Evolutionary conservation across 176 grass and related monocot species (phyloP), one percentile per base, ranked within the genome.

Genomic region (Avena atlantica): DNA sequence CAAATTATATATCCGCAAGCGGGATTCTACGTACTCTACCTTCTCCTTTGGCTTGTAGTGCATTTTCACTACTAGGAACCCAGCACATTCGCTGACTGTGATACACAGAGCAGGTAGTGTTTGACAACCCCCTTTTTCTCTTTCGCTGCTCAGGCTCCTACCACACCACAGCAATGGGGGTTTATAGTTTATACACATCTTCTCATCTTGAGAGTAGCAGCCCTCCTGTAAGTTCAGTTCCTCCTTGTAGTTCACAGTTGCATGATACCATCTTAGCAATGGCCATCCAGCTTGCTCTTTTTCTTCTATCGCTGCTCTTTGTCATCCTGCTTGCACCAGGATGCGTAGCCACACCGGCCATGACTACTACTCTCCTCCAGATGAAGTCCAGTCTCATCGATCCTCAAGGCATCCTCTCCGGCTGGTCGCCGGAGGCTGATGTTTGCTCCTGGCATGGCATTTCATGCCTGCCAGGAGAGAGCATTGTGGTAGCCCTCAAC

Each of bases 381-480:
- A 65, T 98, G 81, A 98, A 90, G 59, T 91, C 94, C 37, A 47
- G 76, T 42, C 73, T 96, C 82, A 62, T 67, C 29, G 93, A 95
- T 52, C 86, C 86, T 19, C 16, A 83, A 42, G 88, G 88, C 45
- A 89, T 86, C 55, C 85, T 98, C 82, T 87, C 92, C 5, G 76
- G 84, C 53, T 97, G 95, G 95, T 94, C 89, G 8, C 73, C 19
- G 59, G 74, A 83, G 81, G 47, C 85, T 56, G 85, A 92, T 71
- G 66, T 94, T 24, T 98, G 97, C 86, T 86, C 78, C 53, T 96
- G 93, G 97, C 86, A 91, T 0, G 94, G 94, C 47, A 78, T 98
- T 66, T 74, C 79, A 14, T 98, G 97, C 82, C 67, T 56, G 9
- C 57, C 55, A 16, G 85, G 66, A 20, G 51, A 83, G 67, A 68